A percentile compares a stretch with the other conserved stretches of the same genome.
Evolutionary conservation across 1,284 basidiomycete species (phyloP).

Genomic region (Anthracocystis panici-leucophaei): DNA sequence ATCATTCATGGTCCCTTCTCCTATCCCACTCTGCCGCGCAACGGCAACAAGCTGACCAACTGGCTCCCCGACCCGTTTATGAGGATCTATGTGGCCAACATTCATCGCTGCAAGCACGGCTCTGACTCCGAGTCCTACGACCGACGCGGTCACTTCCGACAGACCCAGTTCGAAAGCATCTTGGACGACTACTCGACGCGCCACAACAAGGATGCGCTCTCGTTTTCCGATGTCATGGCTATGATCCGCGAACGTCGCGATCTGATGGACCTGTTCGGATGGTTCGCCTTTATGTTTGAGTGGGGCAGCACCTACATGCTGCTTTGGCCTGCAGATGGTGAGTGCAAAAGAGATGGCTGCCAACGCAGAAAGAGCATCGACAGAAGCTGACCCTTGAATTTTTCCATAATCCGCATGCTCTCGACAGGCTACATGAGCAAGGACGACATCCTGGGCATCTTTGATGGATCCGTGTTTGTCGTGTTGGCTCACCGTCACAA

Average conservation of each 20-base stretch:
- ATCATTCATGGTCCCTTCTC: slow-evolving; percentile 70
- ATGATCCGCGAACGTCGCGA: slow-evolving; percentile 51
- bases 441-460: slow-evolving; percentile 57
- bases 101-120: slow-evolving; percentile 73
- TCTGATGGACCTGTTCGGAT: slow-evolving; percentile 54
- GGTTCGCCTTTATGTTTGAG: slow-evolving; percentile 56
- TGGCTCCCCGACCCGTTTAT: slow-evolving; percentile 71
- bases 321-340: slow-evolving; percentile 55
- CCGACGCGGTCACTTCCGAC: slow-evolving; percentile 51
- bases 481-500: slow-evolving; percentile 52
- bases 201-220: slow-evolving; percentile 49
- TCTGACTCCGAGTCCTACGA: slow-evolving; percentile 73
- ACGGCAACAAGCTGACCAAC: slow-evolving; percentile 14
- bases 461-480: slow-evolving; percentile 55
- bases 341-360: slow-evolving; percentile 9
- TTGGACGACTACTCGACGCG: slow-evolving; percentile 52
- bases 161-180: slow-evolving; percentile 37
- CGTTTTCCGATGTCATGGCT: slow-evolving; percentile 46
- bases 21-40: slow-evolving; percentile 51
- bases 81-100: slow-evolving; percentile 71
- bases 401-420: background rate
- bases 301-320: slow-evolving; percentile 57
- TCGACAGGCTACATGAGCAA: slow-evolving; percentile 53
- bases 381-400: background rate
- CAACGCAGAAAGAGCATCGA: background rate